Evolutionary conservation across 345 rosid species (phyloP), one percentile per base, ranked within the genome.

Genomic region (Brassica rapa): DNA sequence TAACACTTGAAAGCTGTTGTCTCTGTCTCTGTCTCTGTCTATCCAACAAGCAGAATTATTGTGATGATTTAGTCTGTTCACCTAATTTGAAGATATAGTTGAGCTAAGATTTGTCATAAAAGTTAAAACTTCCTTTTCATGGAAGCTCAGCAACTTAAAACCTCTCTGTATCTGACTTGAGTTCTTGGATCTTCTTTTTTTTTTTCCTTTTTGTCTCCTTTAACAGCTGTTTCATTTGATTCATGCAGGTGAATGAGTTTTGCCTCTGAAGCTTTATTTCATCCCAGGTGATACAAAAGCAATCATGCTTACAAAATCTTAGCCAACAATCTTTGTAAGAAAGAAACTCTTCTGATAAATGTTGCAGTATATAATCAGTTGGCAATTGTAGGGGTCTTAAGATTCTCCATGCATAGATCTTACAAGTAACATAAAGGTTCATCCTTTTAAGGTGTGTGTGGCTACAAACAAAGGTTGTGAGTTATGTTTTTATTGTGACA

Each of bases 51-150:
- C n/a, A 55, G 8, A 3, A 4, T 15, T 8, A 51, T 73, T 24
- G 19, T 68, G 66, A 60, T 68, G 78, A 74, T 62, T 51, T 68
- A 14, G 12, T 74, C 66, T 35, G 79, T 57, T 80, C 76, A 74
- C 80, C 79, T 80, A 80, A 64, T 75, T 1, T 32, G 68, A 41
- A 70, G 79, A 64, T 39, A 16, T 66, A 68, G 72, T 30, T 78
- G 62, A 2, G 68, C 56, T 78, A 72, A 73, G 77, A 73, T 79
- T 79, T 79, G 64, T 73, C 74, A 33, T 24, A 59, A 79, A 73
- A 53, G 79, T 74, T 80, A 69, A 74, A 80, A 62, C 56, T 69
- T 80, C 29, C 71, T 80, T 80, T 80, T 80, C 82, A 74, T 80
- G 82, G 79, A 70, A 75, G 80, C 79, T 79, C 83, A 71, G 46